Evolutionary conservation across 495 filamentous ascomycete genomes (phyloP), one percentile per base, ranked within the genome.

Genomic region (Podospora conica): DNA sequence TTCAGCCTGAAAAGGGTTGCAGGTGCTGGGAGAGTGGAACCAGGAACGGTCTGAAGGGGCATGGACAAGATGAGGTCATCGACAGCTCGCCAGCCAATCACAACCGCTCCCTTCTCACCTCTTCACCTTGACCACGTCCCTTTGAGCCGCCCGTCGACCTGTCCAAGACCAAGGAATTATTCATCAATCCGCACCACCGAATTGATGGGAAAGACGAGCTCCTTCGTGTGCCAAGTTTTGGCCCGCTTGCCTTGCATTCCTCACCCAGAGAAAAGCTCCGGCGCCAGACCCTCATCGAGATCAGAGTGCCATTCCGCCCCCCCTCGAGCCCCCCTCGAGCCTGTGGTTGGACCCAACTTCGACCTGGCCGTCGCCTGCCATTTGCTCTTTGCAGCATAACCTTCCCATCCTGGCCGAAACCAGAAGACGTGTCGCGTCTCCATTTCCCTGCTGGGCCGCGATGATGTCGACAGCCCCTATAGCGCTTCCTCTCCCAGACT

Each of bases 31-130:
- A n/a, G 18, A 57, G 21, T 57, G 55, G 55, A 57, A 25, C 40
- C 40, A 48, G 40, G 40, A 48, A 48, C 40, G 40, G 18, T 15
- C 40, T 48, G 40, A n/a, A 48, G 40, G 40, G 20, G 40, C 61
- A 55, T 63, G 23, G 53, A 40, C 40, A 27, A 27, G 18, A 67
- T 67, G 66, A 67, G 60, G 60, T 67, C 66, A 67, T 67, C 25
- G 56, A 29, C 31, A n/a, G 1, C 25, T 2, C 6, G 9, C 22
- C 9, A 28, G 21, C 66, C 66, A 67, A 67, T 67, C 55, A 55
- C 8, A 53, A 11, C 66, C 1, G 24, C 9, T 31, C 18, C 25
- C 55, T 48, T 22, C n/a, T 58, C 62, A 48, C 40, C 59, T 20
- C 58, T 33, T 25, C 33, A 28, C 53, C n/a, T 15, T 25, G 10